phyloP scores from a whole-genome alignment of 1,284 basidiomycete genomes.

The Heterobasidion occidentale region DNA sequence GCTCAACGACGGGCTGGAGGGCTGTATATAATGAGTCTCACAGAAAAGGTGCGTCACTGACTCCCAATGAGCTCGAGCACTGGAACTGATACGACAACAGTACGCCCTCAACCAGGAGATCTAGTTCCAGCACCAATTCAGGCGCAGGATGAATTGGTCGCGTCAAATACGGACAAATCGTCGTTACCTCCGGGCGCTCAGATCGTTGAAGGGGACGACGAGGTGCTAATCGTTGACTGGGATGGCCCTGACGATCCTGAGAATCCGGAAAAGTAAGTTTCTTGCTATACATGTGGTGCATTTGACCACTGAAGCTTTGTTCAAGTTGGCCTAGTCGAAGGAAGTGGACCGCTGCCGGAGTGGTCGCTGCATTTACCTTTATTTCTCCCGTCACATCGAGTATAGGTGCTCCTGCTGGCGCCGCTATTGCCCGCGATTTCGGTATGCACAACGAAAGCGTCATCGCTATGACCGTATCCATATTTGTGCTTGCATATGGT shows the following conservation, averaged over 20 bases:
- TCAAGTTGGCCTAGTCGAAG: constrained; percentile 47
- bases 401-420: constrained; percentile 63
- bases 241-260: constrained; percentile 51
- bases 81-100: too few species aligned
- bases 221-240: constrained; percentile 38
- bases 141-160: too few species aligned
- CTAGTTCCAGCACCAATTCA: too few species aligned
- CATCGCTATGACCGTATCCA: constrained; percentile 52
- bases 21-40: too few species aligned
- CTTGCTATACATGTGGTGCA: not conserved
- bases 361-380: constrained; percentile 59
- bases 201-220: too few species aligned
- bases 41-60: too few species aligned
- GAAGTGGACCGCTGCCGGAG: constrained; percentile 56
- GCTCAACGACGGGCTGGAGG: too few species aligned
- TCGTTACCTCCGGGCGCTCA: too few species aligned
- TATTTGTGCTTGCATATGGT: constrained; percentile 68
- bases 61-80: too few species aligned
- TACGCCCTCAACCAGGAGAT: too few species aligned
- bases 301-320: not conserved
- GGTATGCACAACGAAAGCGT: constrained; percentile 43
- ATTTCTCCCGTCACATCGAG: constrained; percentile 59
- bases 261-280: constrained; percentile 56
- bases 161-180: too few species aligned
- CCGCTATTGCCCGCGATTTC: constrained; percentile 45